Evolutionary conservation across 495 filamentous ascomycete species (phyloP).

Genomic region (Hypoxylon trugodes): DNA sequence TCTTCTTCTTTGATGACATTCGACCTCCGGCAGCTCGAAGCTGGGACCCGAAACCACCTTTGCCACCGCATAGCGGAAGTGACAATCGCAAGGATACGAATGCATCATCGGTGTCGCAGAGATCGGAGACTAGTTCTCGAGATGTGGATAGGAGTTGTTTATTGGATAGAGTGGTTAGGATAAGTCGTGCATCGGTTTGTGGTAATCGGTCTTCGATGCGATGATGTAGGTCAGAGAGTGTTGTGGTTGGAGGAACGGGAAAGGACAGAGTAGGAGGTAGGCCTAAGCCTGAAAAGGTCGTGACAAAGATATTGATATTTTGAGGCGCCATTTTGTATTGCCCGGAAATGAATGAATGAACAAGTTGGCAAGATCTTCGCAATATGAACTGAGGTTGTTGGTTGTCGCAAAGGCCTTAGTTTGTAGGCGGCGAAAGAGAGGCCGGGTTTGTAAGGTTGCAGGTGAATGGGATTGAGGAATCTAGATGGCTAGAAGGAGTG

Average conservation of each 20-base stretch:
- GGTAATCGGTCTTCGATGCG: conserved; percentile 73
- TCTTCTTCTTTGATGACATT: conserved; percentile 94
- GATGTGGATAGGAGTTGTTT: conserved; percentile 65
- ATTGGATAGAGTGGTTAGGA: conserved; percentile 84
- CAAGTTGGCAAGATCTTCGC: neutral
- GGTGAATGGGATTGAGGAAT: neutral
- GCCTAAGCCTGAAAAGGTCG: conserved; percentile 81
- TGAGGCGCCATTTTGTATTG: conserved; percentile 49
- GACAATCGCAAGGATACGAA: conserved; percentile 85
- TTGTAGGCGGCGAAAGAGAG: neutral
- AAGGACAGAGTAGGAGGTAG: conserved; percentile 81
- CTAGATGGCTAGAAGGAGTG: neutral
- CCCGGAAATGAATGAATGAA: neutral
- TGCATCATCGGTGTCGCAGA: conserved; percentile 59
- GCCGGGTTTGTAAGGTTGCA: neutral
- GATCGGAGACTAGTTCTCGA: conserved; percentile 59
- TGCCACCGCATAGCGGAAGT: conserved; percentile 81
- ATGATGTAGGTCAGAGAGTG: conserved; percentile 70
- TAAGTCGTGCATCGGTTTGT: conserved; percentile 60
- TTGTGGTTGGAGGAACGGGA: conserved; percentile 69
- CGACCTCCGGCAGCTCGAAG: conserved; percentile 95
- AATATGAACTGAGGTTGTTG: neutral
- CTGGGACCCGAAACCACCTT: conserved; percentile 97
- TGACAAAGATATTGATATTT: conserved; percentile 82
- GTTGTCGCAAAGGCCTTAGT: neutral